A percentile compares a stretch with the other conserved stretches of the same genome.
phyloP scores from a whole-genome alignment of 2,329 filamentous ascomycete species.

The Alternaria postmessia region DNA sequence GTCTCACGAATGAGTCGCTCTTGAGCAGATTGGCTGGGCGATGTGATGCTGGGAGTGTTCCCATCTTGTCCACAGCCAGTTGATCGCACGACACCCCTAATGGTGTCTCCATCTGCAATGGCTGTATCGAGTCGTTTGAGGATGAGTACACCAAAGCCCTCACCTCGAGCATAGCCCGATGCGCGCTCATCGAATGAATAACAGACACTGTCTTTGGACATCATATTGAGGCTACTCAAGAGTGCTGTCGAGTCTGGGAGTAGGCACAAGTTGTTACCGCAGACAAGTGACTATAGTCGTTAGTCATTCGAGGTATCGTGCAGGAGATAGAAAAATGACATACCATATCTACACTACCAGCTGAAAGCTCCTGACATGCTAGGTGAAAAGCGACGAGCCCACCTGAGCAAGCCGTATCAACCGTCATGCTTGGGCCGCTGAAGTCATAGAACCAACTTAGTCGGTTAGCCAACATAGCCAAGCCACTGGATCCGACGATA shows the following conservation, averaged over 20 bases:
- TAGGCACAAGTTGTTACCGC: slow-evolving; percentile 25
- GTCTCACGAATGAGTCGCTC: slow-evolving; percentile 35
- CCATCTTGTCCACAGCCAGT: slow-evolving; percentile 34
- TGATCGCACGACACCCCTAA: slow-evolving; percentile 40
- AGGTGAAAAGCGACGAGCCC: slow-evolving; percentile 33
- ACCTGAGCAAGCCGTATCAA: slow-evolving; percentile 43
- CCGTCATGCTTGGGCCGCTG: slow-evolving; percentile 30
- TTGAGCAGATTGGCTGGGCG: slow-evolving; percentile 56
- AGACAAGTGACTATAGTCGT: slow-evolving; percentile 17
- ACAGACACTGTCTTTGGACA: slow-evolving; percentile 43
- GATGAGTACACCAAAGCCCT: slow-evolving; percentile 58
- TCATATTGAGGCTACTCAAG: slow-evolving; percentile 22
- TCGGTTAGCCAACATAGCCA: slow-evolving; percentile 27
- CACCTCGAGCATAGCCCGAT: slow-evolving; percentile 70
- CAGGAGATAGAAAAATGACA: neutral
- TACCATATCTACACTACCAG: slow-evolving; percentile 22
- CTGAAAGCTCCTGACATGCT: slow-evolving; percentile 25
- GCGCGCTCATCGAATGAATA: slow-evolving; percentile 60
- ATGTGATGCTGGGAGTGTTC: slow-evolving; percentile 27
- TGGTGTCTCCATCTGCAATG: slow-evolving; percentile 33
- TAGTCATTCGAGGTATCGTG: neutral
- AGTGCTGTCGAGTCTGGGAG: slow-evolving; percentile 18
- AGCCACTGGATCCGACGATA: slow-evolving; percentile 12
- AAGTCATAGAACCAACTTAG: slow-evolving; percentile 40
- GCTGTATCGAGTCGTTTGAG: slow-evolving; percentile 32